phyloP scores from a whole-genome alignment of 495 filamentous ascomycete species.

The Rusavskia elegans region DNA sequence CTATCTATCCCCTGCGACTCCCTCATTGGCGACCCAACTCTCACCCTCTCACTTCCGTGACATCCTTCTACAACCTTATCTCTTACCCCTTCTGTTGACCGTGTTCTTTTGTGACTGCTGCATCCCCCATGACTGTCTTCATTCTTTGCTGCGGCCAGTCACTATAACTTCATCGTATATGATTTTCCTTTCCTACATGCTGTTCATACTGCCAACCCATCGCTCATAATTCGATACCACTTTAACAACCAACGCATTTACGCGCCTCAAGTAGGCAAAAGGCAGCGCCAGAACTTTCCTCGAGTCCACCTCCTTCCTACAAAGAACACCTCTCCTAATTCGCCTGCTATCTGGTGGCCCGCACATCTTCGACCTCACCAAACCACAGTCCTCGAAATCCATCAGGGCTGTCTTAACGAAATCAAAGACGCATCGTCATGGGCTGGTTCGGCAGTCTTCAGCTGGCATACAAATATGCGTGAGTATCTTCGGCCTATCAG shows the following conservation, averaged over 20 bases:
- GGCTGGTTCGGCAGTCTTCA: constrained; percentile 2
- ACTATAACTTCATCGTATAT: background rate
- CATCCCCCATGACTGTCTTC: background rate
- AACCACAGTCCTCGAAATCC: background rate
- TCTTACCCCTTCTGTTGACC: background rate
- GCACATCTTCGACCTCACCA: background rate
- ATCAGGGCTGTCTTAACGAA: no score
- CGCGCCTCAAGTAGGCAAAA: background rate
- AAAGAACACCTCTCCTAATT: background rate
- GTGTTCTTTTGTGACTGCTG: background rate
- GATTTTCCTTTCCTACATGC: background rate
- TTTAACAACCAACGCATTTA: background rate
- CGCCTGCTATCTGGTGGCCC: background rate
- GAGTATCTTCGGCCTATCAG: background rate
- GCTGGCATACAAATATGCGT: constrained; percentile 8
- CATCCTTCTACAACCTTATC: background rate
- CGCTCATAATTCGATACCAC: background rate
- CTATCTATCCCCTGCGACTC: background rate
- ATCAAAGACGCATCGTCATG: background rate
- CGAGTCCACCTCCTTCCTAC: background rate
- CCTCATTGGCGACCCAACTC: background rate
- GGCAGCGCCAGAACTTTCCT: background rate
- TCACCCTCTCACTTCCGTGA: background rate
- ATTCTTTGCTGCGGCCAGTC: background rate
- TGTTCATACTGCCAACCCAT: background rate